Base-by-base conservation (phyloP, 1,284 basidiomycete species). In the Rhodotorula mucilaginosa region DNA sequence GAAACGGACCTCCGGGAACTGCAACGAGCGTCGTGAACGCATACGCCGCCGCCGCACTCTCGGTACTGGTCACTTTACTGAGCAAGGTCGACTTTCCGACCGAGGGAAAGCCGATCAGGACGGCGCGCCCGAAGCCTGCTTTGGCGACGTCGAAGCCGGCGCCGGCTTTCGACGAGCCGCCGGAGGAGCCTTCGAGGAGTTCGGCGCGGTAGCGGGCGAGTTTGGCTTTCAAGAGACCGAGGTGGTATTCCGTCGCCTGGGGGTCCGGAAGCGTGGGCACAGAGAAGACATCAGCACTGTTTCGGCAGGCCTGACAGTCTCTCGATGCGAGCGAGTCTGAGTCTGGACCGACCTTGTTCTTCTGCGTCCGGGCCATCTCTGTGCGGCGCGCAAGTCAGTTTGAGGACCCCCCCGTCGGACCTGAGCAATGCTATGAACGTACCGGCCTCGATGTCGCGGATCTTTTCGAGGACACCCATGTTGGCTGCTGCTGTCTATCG, bases 61-160 rank as follows among this genome's bases (percentile, higher is more conserved):
- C 84, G 1, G 97, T 99, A 76, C 95, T 90, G 0, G 96, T 99
- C 73, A 90, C 88, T 82, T 96, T 97, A 79, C 88, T 90, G 46
- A 99, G 85, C 58, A 99, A 85, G 0, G 95, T 98, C 13, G 93
- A 96, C 88, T 93, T 81, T 51, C 73, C 74, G 60, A 76, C 72
- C n/a, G 61, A 61, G 49, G 65, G 70, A 51, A 77, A 66, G 61
- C 64, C 69, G 74, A 62, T 69, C 81, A 65, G 74, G 86, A 90
- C 85, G 93, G 65, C 68, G 18, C 68, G 65, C 1, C 71, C 71
- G 52, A 65, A 67, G 5, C 63, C 63, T 16, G 91, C 91, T 81
- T 97, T 97, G 81, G 94, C 89, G 1, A 97, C 77, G 63, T 78
- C 77, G 65, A 79, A 78, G 1, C 76, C 94, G 74, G 90, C 88